Evolutionary conservation across 148 eudicot genomes (phyloP).

Genomic region (Tetragonia tetragonoides): DNA sequence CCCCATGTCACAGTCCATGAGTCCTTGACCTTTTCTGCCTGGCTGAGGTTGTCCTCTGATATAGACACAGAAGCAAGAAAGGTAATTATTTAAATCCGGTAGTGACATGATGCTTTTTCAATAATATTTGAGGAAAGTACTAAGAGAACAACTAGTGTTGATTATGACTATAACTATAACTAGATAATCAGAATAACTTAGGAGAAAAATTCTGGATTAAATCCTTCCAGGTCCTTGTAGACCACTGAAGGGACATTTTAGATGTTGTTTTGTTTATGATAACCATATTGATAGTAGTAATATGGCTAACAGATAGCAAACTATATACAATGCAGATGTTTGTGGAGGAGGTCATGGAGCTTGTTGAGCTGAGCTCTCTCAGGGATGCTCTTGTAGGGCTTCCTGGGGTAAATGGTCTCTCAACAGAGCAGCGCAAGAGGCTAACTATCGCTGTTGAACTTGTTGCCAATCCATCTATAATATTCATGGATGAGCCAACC

Average conservation of each 20-base stretch:
- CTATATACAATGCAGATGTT: constrained; percentile 41
- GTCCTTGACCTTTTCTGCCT: constrained; percentile 42
- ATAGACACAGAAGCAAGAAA: constrained; percentile 31
- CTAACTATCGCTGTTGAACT: constrained; percentile 71
- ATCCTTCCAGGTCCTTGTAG: too few relatives aligned
- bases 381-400: constrained; percentile 64
- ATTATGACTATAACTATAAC: too few relatives aligned
- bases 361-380: constrained; percentile 53
- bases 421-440: constrained; percentile 72
- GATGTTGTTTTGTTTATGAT: background rate
- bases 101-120: too few relatives aligned
- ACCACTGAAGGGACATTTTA: too few relatives aligned
- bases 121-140: too few relatives aligned
- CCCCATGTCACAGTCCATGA: constrained; percentile 48
- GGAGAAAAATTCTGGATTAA: too few relatives aligned
- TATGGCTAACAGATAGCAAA: background rate
- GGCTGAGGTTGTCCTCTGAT: constrained; percentile 45
- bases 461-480: constrained; percentile 70
- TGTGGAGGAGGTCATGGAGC: constrained; percentile 73
- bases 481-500: constrained; percentile 75
- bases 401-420: constrained; percentile 71
- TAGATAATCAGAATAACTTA: too few relatives aligned
- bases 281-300: background rate
- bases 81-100: constrained; percentile 23
- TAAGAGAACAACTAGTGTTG: too few relatives aligned